Base-by-base conservation (phyloP, 2,329 filamentous ascomycete species). In the Ceratocystis eucalypticola region DNA sequence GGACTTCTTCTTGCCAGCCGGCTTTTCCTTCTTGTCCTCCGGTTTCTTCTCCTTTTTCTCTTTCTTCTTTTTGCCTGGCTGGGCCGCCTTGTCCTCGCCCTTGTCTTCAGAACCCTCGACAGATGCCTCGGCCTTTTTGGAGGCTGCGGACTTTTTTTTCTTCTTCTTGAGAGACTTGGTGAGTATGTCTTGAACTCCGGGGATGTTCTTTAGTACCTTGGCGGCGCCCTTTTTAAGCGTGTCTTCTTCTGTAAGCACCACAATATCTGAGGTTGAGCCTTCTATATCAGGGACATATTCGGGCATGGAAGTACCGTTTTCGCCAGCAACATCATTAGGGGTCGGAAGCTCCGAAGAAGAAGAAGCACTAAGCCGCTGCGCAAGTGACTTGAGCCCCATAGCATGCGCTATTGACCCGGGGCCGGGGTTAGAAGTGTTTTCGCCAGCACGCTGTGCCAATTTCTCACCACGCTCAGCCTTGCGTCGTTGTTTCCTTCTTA, bases 161-260 rank as follows among this genome's bases (percentile, higher is more conserved):
- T 69, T 63, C 12, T 68, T 65, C 30, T 69, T 68, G 41, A 68
- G 25, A 30, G 68, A 66, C 37, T 67, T 66, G 15, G 65, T 53
- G 7, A 65, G 62, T 15, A 69, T 69, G 41, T 69, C 65, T 45
- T 68, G 48, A 15, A 33, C 61, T 57, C 66, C 61, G 7, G 66
- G 57, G 12, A 69, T 64, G 22, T 62, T 61, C 46, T 67, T 65
- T 17, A 69, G 59, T 12, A 69, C 67, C 61, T 65, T 53, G 2
- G 64, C 65, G 5, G 67, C 69, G 30, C 65, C 67, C 41, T 69
- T 65, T 28, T 66, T 68, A 20, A 68, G 45, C 41, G 50, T 33
- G 8, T 68, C 64, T n/a, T 61, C 44, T n/a, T 63, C 61, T 4
- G 61, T 33, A 12, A 5, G 33, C 3, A 8, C 17, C 33, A 4